A percentile compares a stretch with the other conserved stretches of the same genome.
Conservation (phyloP, 1,139 yeast species). For the Geotrichum australiense region DNA sequence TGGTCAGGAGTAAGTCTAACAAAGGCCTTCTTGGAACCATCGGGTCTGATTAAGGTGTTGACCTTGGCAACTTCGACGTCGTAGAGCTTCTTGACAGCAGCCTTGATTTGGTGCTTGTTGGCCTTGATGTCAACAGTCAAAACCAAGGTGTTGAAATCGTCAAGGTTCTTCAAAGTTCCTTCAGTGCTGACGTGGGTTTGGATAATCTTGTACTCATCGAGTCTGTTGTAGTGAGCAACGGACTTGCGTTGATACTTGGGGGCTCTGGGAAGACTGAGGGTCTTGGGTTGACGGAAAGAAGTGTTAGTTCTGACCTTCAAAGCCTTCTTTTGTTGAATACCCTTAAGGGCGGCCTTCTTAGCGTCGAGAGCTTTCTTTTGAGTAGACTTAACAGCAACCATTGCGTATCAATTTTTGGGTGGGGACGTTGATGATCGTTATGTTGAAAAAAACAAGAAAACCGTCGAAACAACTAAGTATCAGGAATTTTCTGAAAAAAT, state of each 20-base stretch:
- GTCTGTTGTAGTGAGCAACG: constrained; percentile 95
- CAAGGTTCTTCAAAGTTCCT: constrained; percentile 99
- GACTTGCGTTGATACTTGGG: constrained; percentile 96
- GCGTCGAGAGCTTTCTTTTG: constrained; percentile 85
- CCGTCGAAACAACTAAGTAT: too few relatives aligned
- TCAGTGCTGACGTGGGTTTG: constrained; percentile 96
- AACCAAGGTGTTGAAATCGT: constrained; percentile 98
- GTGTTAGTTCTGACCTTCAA: constrained; percentile 91
- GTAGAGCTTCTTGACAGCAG: constrained; percentile 97
- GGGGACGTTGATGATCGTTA: background rate
- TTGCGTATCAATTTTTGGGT: constrained; percentile 9
- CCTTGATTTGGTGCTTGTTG: constrained; percentile 97
- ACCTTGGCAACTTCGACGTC: constrained; percentile 91
- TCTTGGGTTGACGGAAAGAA: constrained; percentile 97
- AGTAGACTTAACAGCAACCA: constrained; percentile 24
- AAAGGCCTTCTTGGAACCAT: constrained; percentile 99
- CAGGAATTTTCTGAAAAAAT: too few relatives aligned
- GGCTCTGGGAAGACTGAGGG: constrained; percentile 85
- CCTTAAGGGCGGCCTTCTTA: constrained; percentile 98
- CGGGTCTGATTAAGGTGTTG: constrained; percentile 96
- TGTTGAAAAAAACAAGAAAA: constrained; percentile 9
- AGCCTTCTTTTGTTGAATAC: constrained; percentile 88
- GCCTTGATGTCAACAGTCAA: constrained; percentile 96
- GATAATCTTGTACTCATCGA: constrained; percentile 93
- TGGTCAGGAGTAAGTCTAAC: constrained; percentile 98